Base-by-base conservation (phyloP, 306 rosid species). In the Mimosa bimucronata region DNA sequence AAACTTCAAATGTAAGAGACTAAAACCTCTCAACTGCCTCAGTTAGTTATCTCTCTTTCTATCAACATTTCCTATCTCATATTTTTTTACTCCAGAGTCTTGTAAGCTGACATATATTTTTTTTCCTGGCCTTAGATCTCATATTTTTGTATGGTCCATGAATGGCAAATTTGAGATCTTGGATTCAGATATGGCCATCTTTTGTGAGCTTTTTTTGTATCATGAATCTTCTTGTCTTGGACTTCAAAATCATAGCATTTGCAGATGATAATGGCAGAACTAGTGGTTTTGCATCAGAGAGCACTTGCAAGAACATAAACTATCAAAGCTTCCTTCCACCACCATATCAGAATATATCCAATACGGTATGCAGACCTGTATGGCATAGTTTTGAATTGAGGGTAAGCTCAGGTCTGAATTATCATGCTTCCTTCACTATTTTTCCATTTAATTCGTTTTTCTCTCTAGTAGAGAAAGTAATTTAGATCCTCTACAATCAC, bases 311-410 rank as follows among this genome's bases (percentile, higher is more conserved):
- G 88, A 84, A 80, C 52, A 87, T 88, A 68, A 93, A 93, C 79
- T 81, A 89, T 77, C 90, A 85, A 58, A 81, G 78, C 79, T 95
- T 93, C 72, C 94, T 95, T 66, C 99, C 93, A 13, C 93, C 99
- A 30, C 99, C 99, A 0, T 95, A 84, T 83, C 87, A 86, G 58
- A 95, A 95, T 71, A 74, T 91, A 76, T 77, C 99, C 61, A 70
- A 85, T 74, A 76, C 86, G 61, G 73, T 85, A 45, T 95, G 99
- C 82, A 93, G 72, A 82, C 97, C 98, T 61, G 84, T 95, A 16
- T 95, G 99, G 99, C 86, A 91, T 80, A 90, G 94, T 65, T 95
- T 86, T 81, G 94, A 91, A 50, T 76, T 95, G 83, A 88, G 97
- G 92, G 97, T 93, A 86, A 79, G 94, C 85, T 79, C 76, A 12